Base-by-base conservation (phyloP, 345 rosid species). In the Sonneratia caseolaris region DNA sequence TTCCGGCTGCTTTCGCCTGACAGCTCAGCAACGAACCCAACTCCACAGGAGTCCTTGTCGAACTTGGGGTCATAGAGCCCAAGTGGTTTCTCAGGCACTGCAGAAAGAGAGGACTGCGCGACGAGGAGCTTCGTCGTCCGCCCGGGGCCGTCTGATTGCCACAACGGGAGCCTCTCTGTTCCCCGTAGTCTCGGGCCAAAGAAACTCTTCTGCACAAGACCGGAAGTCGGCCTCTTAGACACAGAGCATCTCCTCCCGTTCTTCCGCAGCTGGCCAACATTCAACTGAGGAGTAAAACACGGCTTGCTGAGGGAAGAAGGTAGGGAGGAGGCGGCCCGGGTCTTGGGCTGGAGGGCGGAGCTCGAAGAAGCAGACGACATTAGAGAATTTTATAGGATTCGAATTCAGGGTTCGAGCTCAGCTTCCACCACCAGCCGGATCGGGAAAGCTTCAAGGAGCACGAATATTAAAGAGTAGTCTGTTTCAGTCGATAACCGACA, bases 11-110 rank as follows among this genome's bases (percentile, higher is more conserved):
- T 73, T 37, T 89, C 88, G 55, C 97, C 91, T 40, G 99, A 96
- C 68, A 96, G 76, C 75, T 96, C 98, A 3, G 99, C 99, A 1
- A 92, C 98, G 37, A 96, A 96, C 61, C 99, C 99, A 57, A 96
- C 99, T 56, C 99, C 99, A 66, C 99, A 96, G 4, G 99, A 92
- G 78, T 96, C 99, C 84, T 92, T 96, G 75, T 96, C 99, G 53
- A 81, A 86, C 19, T 91, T 80, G 47, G 99, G 98, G 77, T 96
- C 97, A 64, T 96, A 96, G 0, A 96, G 92, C 53, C 99, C 99
- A 0, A 92, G 90, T 18, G 99, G 98, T 84, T 92, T 92, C 82
- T 88, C 97, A 42, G 99, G 99, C 37, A 84, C 91, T 32, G 84
- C 88, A 8, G 97, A 96, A 74, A 96, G 84, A 67, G 97, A 80